Evolutionary conservation across 2,329 filamentous ascomycete species (phyloP).

Genomic region (Diaporthe aspalathi): DNA sequence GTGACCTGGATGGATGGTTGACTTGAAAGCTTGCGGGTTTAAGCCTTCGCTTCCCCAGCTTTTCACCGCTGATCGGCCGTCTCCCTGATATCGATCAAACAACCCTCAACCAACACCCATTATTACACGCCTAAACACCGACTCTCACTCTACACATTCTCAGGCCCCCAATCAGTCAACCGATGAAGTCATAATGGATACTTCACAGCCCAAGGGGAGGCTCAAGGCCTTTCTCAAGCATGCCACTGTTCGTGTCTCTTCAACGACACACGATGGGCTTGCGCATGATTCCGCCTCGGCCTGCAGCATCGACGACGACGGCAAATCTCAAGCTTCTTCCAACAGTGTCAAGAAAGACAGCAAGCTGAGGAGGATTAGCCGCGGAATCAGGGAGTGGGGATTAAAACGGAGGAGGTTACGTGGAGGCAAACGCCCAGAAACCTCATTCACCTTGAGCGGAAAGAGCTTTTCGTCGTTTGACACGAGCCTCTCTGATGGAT

Average conservation of each 20-base stretch:
- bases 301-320: constrained; percentile 1
- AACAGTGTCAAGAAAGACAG: constrained; percentile 13
- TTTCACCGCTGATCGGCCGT: constrained; percentile 21
- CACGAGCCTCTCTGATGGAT: neutral
- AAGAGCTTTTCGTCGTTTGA: constrained; percentile 20
- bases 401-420: constrained; percentile 20
- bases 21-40: constrained; percentile 3
- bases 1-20: constrained; percentile 4
- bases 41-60: constrained; percentile 21
- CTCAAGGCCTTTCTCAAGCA: constrained; percentile 27
- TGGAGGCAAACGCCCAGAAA: neutral
- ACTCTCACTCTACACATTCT: no score
- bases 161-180: neutral
- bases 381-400: constrained; percentile 28
- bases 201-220: neutral
- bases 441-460: neutral
- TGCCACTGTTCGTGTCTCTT: constrained; percentile 2
- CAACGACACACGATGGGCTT: neutral
- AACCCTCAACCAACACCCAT: no score
- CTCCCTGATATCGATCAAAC: constrained; percentile 6
- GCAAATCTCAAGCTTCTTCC: neutral
- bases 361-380: constrained; percentile 19
- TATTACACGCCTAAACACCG: no score
- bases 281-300: neutral
- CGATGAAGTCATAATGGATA: constrained; percentile 31